phyloP scores from a whole-genome alignment of 1,284 basidiomycete genomes.

The Cryptococcus sp. region DNA sequence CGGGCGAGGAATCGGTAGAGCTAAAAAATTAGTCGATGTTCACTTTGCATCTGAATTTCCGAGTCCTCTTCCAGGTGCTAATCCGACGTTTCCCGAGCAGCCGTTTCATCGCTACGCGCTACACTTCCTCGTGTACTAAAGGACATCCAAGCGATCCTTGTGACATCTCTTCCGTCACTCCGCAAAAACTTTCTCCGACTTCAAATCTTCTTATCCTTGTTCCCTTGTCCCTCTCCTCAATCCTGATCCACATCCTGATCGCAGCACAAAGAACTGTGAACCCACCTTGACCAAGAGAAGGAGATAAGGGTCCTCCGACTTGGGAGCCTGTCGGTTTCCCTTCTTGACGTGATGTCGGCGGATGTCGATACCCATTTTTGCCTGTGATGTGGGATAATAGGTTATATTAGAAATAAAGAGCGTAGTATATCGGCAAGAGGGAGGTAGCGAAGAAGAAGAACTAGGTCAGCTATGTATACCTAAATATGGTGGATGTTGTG shows the following conservation, averaged over 20 bases:
- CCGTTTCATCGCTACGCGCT: too few species aligned
- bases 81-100: too few species aligned
- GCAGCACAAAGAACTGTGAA: too few species aligned
- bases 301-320: constrained; percentile 98
- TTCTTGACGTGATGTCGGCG: constrained; percentile 98
- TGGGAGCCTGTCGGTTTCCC: constrained; percentile 88
- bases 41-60: too few species aligned
- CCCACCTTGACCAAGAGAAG: constrained; percentile 94
- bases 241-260: too few species aligned
- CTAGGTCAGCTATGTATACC: neutral
- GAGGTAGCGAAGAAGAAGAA: neutral
- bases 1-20: constrained; percentile 99
- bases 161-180: too few species aligned
- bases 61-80: too few species aligned
- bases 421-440: neutral
- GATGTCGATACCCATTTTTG: constrained; percentile 90
- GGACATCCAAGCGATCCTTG: neutral
- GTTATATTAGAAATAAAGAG: neutral
- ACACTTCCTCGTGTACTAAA: constrained; percentile 1
- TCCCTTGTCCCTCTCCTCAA: too few species aligned
- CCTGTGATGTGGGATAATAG: neutral
- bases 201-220: too few species aligned
- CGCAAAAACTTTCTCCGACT: too few species aligned
- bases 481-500: neutral
- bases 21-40: constrained; percentile 53